These are phyloP conservation scores for Cercospora canescens DNA, from an alignment of 2,329 filamentous ascomycete genomes.

Conservation along the genomic window DNA sequence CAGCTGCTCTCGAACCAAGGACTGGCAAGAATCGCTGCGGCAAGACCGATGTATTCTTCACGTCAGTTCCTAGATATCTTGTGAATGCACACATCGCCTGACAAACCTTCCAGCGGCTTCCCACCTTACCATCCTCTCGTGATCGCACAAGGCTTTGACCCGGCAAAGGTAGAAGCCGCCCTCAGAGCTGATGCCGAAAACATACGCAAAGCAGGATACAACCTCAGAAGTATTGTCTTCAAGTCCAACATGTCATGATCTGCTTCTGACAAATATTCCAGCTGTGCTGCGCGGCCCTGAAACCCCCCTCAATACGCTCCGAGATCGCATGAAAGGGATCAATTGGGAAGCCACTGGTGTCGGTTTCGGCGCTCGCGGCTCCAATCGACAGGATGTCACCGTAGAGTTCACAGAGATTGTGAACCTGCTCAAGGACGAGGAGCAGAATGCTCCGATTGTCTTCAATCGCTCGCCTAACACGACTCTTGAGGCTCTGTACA, in stretches of 20 bases:
- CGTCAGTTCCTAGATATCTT: background rate
- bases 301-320: background rate
- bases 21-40: background rate
- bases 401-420: background rate
- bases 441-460: background rate
- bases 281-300: background rate
- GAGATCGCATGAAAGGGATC: background rate
- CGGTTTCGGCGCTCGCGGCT: background rate
- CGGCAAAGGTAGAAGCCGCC: background rate
- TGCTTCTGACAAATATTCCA: background rate
- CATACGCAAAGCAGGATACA: background rate
- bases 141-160: background rate
- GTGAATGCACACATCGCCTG: background rate
- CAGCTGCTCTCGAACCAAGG: background rate
- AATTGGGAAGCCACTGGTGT: slow-evolving; percentile 2
- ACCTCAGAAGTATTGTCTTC: background rate
- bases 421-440: slow-evolving; percentile 1
- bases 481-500: background rate
- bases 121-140: background rate
- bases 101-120: background rate
- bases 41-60: slow-evolving; percentile 3
- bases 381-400: background rate
- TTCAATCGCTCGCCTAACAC: slow-evolving; percentile 1
- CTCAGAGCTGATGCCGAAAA: background rate
- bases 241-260: background rate